These are phyloP conservation scores for Microbotryomycetes sp. DNA, from an alignment of 1,284 basidiomycete genomes.

Conservation along the genomic window DNA sequence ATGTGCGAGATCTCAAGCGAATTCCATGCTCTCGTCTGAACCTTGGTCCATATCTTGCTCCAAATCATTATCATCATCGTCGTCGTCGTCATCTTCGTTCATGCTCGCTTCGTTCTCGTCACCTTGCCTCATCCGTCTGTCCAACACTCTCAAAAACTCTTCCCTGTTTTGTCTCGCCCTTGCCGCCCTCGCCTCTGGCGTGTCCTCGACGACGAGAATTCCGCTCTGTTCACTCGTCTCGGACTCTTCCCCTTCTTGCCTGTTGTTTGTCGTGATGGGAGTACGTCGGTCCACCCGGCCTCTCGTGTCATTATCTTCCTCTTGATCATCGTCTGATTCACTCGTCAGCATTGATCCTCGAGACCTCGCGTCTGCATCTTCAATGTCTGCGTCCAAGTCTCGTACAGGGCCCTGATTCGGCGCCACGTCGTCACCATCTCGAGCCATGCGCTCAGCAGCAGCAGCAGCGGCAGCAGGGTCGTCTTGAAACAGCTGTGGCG, in stretches of 20 bases:
- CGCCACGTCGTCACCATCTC: conserved; percentile 1
- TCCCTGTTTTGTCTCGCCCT: background rate
- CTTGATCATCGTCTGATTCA: background rate
- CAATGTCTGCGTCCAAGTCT: conserved; percentile 27
- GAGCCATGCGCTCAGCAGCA: background rate
- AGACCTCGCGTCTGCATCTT: conserved; percentile 18
- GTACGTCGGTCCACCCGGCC: too few relatives aligned
- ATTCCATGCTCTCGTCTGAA: too few relatives aligned
- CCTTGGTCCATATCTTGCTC: too few relatives aligned
- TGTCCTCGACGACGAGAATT: background rate
- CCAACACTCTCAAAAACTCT: background rate
- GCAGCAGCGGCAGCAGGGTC: background rate
- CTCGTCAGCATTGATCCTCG: background rate
- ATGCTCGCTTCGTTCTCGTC: background rate
- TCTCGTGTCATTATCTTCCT: background rate
- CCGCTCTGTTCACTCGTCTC: background rate
- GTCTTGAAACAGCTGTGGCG: background rate
- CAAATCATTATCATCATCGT: background rate
- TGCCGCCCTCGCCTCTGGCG: background rate
- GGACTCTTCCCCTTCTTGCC: background rate
- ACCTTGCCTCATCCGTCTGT: background rate
- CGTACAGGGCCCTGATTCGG: background rate
- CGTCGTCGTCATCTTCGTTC: background rate
- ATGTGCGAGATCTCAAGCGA: too few relatives aligned
- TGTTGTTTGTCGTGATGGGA: too few relatives aligned